Evolutionary conservation across 2,329 filamentous ascomycete genomes (phyloP), one percentile per base, ranked within the genome.

Genomic region (Trichoderma cornu-damae): DNA sequence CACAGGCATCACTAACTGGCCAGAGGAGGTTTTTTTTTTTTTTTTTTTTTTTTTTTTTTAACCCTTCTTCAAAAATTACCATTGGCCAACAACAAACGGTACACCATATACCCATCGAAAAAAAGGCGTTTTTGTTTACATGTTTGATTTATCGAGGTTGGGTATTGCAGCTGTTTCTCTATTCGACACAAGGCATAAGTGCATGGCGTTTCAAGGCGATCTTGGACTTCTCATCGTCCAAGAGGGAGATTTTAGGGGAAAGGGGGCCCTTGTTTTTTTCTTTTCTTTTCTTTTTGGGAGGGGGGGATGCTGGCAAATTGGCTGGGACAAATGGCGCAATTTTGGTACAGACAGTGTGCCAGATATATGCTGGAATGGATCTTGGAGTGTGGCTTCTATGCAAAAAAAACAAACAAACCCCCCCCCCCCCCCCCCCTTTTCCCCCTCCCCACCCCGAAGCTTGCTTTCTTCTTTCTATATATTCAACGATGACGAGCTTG

Each of bases 161-260:
- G 43, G n/a, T 30, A 43, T 34, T 35, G 30, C 34, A 42, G 38
- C 49, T 34, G 37, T 40, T 56, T 44, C 52, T 44, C 44, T 32
- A 43, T 57, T 57, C 57, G 46, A 54, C 38, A 47, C 37, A 49
- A 20, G 32, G 56, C 52, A 61, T 59, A n/a, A n/a, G 43, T 61
- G 38, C 24, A 57, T 40, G 60, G 60, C 59, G 61, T 62, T 62
- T 61, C 40, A 28, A 53, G 59, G 51, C 35, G 46, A 53, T 24
- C 53, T 59, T 44, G 51, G 51, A 37, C 51, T 20, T 32, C 51
- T 55, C 30, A 18, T 38, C 18, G 42, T 55, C 42, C 34, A 44
- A 34, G 46, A 35, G 38, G 51, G 46, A 30, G 32, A 58, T 40
- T 30, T 28, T 49, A 20, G 20, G n/a, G n/a, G n/a, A n/a, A 16